Conservation (phyloP, 2,329 filamentous ascomycete genomes). For the Aquanectria penicillioides region DNA sequence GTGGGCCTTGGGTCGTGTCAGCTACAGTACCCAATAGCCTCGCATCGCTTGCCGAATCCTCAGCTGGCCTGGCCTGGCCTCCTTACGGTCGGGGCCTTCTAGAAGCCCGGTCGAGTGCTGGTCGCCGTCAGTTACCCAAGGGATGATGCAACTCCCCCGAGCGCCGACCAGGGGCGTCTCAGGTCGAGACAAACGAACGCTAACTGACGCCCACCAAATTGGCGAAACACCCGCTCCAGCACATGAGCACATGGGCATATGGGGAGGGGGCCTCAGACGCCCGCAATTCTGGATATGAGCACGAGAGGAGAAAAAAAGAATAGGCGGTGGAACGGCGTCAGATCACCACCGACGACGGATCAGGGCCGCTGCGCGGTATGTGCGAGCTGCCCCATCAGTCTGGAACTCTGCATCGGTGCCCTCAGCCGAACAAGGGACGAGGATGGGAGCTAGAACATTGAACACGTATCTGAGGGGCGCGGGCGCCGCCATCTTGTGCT, state of each 20-base stretch:
- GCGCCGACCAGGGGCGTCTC: conserved; percentile 13
- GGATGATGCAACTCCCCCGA: conserved; percentile 16
- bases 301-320: conserved; percentile 1
- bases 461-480: conserved; percentile 16
- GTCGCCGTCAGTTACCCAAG: conserved; percentile 5
- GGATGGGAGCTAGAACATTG: conserved; percentile 23
- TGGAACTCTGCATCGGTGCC: conserved; percentile 20
- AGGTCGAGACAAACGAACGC: conserved; percentile 22
- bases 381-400: conserved; percentile 28
- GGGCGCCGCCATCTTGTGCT: conserved; percentile 2
- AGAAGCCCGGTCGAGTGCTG: conserved; percentile 17
- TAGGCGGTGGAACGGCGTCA: conserved; percentile 30
- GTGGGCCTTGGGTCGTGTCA: neutral
- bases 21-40: conserved; percentile 14
- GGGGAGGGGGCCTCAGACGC: too few relatives aligned
- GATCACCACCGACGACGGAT: conserved; percentile 24
- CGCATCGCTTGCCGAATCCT: conserved; percentile 12
- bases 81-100: conserved; percentile 15
- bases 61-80: conserved; percentile 18
- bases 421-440: conserved; percentile 40
- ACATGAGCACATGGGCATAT: conserved; percentile 2
- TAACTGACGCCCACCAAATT: conserved; percentile 12
- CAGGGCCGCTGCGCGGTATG: conserved; percentile 18
- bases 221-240: conserved; percentile 23
- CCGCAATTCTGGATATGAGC: neutral